Base-by-base conservation (phyloP, 768 basidiomycete genomes). In the Suillus spraguei region DNA sequence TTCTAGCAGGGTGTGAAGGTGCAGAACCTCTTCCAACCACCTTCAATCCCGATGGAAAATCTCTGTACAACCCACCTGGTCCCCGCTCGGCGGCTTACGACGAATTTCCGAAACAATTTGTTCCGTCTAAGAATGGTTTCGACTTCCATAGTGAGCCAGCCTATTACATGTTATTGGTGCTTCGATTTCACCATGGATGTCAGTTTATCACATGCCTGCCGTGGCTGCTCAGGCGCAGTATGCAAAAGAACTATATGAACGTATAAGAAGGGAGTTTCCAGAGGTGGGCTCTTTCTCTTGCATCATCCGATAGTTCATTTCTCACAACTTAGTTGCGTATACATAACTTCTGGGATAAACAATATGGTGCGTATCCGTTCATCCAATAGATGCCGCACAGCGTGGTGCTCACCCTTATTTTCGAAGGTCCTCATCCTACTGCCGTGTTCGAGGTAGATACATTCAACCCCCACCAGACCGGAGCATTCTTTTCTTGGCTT, bases 361-460 rank as follows among this genome's bases (percentile, higher is more conserved):
- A 89, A 3, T 75, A 90, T 46, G 89, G 88, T 85, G 41, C 65
- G 82, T 73, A 47, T 53, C 7, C 33, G 8, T 0, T 24, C 20
- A 7, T 5, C 14, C 36, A 17, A 17, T 24, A 49, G 36, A 9
- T 54, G 41, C 17, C 4, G 1, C 9, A n/a, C 70, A 16, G 65
- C 56, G 17, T 49, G 9, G 6, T 5, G 16, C 38, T 24, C 65
- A 58, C 17, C 10, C 38, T 28, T 28, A 28, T 58, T 20, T 11
- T 54, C 6, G 35, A 17, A 74, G 89, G 88, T 79, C 90, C 88
- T 0, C 90, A 91, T 66, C 86, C 89, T 0, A 84, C 83, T 10
- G 82, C 87, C 8, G 90, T 90, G 88, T 91, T 90, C 68, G 84
- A 91, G 70, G 82, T 90, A 63, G 85, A 91, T 69, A 85, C 84